Conservation (phyloP, 176 grass and related monocot genomes). For the Musa schizocarpa region DNA sequence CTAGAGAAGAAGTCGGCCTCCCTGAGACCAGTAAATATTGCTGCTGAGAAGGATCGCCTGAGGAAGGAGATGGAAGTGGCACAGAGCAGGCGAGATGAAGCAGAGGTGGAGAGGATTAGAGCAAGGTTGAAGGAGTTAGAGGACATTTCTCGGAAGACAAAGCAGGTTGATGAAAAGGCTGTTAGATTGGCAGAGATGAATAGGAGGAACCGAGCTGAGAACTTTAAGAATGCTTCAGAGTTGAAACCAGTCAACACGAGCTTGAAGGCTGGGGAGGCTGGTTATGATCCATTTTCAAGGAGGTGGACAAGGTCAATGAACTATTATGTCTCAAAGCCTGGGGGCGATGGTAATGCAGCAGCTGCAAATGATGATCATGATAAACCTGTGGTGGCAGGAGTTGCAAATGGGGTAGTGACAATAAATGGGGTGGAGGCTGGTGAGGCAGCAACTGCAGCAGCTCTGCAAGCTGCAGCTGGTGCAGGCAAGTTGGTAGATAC, state of each 20-base stretch:
- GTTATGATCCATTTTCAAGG: slow-evolving; percentile 94
- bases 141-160: slow-evolving; percentile 24
- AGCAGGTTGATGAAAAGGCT: slow-evolving; percentile 61
- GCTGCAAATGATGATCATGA: slow-evolving; percentile 18
- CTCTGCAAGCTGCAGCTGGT: slow-evolving; percentile 68
- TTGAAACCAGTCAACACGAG: slow-evolving; percentile 69
- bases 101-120: slow-evolving; percentile 60
- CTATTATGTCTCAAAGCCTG: slow-evolving; percentile 63
- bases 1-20: slow-evolving; percentile 68
- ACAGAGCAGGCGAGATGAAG: slow-evolving; percentile 38
- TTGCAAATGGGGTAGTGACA: slow-evolving; percentile 18
- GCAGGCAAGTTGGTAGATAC: slow-evolving; percentile 85
- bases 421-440: slow-evolving; percentile 24
- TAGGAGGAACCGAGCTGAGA: slow-evolving; percentile 75
- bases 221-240: slow-evolving; percentile 94
- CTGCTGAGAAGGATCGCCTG: slow-evolving; percentile 89
- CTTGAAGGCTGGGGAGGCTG: slow-evolving; percentile 88
- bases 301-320: slow-evolving; percentile 93
- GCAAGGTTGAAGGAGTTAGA: slow-evolving; percentile 52
- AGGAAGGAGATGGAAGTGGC: slow-evolving; percentile 73
- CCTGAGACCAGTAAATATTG: slow-evolving; percentile 71
- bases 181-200: slow-evolving; percentile 95
- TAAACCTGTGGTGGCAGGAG: slow-evolving; percentile 17
- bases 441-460: slow-evolving; percentile 48
- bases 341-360: slow-evolving; percentile 34